Conservation (phyloP, 257 asterid species). For the Knoxia roxburghii region DNA sequence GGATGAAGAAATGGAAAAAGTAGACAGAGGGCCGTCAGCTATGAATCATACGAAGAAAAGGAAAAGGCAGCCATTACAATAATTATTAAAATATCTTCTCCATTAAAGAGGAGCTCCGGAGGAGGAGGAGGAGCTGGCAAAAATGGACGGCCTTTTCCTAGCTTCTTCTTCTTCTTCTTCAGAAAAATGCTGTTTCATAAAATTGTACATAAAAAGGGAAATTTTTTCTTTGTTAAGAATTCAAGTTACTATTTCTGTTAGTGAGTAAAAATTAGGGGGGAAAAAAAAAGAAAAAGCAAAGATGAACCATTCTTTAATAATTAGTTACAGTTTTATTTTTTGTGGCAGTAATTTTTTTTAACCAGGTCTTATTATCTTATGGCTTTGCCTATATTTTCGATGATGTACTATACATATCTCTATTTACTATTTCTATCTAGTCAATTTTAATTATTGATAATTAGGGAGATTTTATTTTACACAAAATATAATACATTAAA, state of each 20-base stretch:
- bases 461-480: too few species aligned
- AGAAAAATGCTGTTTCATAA: too few species aligned
- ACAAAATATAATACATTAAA: too few species aligned
- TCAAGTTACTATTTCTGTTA: too few species aligned
- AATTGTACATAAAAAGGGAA: too few species aligned
- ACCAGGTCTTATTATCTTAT: too few species aligned
- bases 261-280: too few species aligned
- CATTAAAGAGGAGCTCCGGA: conserved; percentile 22
- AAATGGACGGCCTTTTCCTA: conserved; percentile 27
- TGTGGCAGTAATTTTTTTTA: conserved; percentile 26
- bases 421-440: too few species aligned
- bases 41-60: background rate
- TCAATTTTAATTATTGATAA: too few species aligned
- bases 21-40: conserved; percentile 3
- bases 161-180: conserved; percentile 16
- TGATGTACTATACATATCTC: background rate
- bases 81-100: background rate
- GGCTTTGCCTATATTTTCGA: conserved; percentile 33
- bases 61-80: background rate
- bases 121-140: conserved; percentile 22
- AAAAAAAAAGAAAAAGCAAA: background rate
- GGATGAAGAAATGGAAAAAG: background rate
- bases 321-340: conserved; percentile 24
- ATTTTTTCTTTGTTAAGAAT: too few species aligned
- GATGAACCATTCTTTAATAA: background rate